A percentile compares a stretch with the other conserved stretches of the same genome.
Conservation (phyloP, 1,139 yeast species). For the Hyphopichia fennica region DNA sequence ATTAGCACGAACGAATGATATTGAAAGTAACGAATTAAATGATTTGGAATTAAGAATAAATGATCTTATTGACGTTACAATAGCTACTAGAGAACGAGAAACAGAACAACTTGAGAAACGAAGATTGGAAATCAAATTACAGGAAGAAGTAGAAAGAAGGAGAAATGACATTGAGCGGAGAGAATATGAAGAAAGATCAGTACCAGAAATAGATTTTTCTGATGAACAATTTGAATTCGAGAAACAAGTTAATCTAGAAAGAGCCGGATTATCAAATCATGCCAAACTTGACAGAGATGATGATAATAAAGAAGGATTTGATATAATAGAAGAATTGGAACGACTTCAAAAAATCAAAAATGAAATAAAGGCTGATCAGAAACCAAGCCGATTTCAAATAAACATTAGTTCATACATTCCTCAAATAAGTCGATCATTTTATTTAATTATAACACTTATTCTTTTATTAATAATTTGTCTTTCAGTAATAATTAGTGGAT, state of each 20-base stretch:
- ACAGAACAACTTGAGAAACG: not conserved
- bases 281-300: not conserved
- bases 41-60: conserved; percentile 1
- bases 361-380: conserved; percentile 7
- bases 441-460: conserved; percentile 8
- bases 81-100: not conserved
- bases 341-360: conserved; percentile 6
- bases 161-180: not conserved
- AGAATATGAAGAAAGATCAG: not conserved
- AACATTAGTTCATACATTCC: not conserved
- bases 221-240: not conserved
- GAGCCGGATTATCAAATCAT: not conserved
- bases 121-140: not conserved
- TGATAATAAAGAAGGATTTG: not conserved
- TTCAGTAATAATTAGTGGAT: conserved; percentile 28
- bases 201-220: not conserved
- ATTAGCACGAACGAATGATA: not conserved
- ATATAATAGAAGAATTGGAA: conserved; percentile 5
- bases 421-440: not conserved
- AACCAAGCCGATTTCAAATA: not conserved
- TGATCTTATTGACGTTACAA: not conserved
- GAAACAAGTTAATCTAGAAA: not conserved
- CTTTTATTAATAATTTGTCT: conserved; percentile 13
- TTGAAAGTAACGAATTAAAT: conserved; percentile 1
- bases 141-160: not conserved